Percentiles rank a stretch among this genome's conserved stretches.
These are phyloP conservation scores for Pleurostoma richardsiae DNA, from an alignment of 2,329 filamentous ascomycete species.

Conservation along the genomic window DNA sequence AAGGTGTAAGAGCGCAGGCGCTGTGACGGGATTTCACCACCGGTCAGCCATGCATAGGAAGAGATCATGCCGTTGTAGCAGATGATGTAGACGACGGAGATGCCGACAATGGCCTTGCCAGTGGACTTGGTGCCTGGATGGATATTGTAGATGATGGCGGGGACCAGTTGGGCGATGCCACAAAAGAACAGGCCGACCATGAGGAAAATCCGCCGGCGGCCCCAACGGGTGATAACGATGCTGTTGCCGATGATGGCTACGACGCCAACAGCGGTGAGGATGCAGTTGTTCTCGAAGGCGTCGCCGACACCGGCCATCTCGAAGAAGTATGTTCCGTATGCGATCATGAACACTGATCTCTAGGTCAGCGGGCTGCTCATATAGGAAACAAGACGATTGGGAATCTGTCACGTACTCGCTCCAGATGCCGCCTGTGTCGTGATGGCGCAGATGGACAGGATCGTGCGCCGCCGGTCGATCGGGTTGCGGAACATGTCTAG, in stretches of 20 bases:
- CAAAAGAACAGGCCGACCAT: slow-evolving; percentile 44
- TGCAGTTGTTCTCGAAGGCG: slow-evolving; percentile 52
- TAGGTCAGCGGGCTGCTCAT: too few species aligned
- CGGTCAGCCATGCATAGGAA: slow-evolving; percentile 50
- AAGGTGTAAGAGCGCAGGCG: slow-evolving; percentile 52
- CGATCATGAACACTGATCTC: slow-evolving; percentile 43
- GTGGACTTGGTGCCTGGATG: slow-evolving; percentile 27
- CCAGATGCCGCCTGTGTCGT: slow-evolving; percentile 48
- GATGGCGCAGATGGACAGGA: slow-evolving; percentile 40
- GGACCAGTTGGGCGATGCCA: slow-evolving; percentile 47
- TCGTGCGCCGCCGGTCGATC: slow-evolving; percentile 44
- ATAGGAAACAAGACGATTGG: too few species aligned
- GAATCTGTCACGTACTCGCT: slow-evolving; percentile 23
- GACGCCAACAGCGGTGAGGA: slow-evolving; percentile 48
- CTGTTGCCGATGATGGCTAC: slow-evolving; percentile 50
- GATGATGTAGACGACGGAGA: slow-evolving; percentile 49
- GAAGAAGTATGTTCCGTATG: slow-evolving; percentile 55
- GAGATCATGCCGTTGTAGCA: slow-evolving; percentile 36
- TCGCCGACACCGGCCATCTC: slow-evolving; percentile 51
- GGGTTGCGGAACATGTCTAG: slow-evolving; percentile 45
- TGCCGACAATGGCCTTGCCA: slow-evolving; percentile 43
- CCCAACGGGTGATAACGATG: slow-evolving; percentile 44
- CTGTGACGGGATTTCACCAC: slow-evolving; percentile 53
- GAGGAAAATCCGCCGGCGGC: slow-evolving; percentile 48
- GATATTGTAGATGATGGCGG: slow-evolving; percentile 45